phyloP scores from a whole-genome alignment of 495 filamentous ascomycete species.

The Pseudomonodictys pantanalensis region DNA sequence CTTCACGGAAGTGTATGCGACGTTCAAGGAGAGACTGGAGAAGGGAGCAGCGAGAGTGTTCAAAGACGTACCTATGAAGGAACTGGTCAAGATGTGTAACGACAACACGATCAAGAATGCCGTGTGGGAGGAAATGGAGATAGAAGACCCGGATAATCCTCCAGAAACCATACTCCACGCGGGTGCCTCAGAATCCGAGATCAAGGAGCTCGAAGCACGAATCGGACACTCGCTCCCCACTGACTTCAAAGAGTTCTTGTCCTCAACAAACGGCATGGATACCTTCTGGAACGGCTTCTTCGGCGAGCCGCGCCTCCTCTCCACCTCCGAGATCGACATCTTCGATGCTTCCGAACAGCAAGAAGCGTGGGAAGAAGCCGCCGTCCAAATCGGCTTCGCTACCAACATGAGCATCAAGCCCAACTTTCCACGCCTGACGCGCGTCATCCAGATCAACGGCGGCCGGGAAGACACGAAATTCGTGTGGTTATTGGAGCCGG shows the following conservation, averaged over 20 bases:
- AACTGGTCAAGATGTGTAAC: slow-evolving; percentile 26
- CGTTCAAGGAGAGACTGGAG: slow-evolving; percentile 20
- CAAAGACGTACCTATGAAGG: slow-evolving; percentile 12
- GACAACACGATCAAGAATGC: slow-evolving; percentile 33
- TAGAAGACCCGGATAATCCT: slow-evolving; percentile 30
- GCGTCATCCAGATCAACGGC: slow-evolving; percentile 24
- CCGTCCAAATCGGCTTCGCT: slow-evolving; percentile 22
- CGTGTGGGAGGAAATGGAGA: slow-evolving; percentile 31
- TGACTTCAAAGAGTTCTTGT: slow-evolving; percentile 29
- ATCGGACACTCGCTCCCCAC: slow-evolving; percentile 21
- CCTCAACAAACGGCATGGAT: slow-evolving; percentile 23
- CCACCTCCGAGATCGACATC: slow-evolving; percentile 20
- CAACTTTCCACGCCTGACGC: slow-evolving; percentile 8
- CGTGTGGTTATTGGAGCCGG: slow-evolving; percentile 28
- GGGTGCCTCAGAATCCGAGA: slow-evolving; percentile 15
- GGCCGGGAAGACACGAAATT: slow-evolving; percentile 19
- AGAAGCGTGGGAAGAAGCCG: slow-evolving; percentile 16
- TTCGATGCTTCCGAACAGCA: slow-evolving; percentile 27
- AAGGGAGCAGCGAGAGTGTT: slow-evolving; percentile 21
- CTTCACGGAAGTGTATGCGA: slow-evolving; percentile 16
- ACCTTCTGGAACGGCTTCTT: slow-evolving; percentile 29
- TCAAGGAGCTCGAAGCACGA: slow-evolving; percentile 10
- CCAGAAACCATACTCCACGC: slow-evolving; percentile 24
- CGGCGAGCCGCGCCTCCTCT: slow-evolving; percentile 24
- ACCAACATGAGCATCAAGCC: slow-evolving; percentile 22